Conservation (phyloP, 345 rosid genomes). For the Salix purpurea region DNA sequence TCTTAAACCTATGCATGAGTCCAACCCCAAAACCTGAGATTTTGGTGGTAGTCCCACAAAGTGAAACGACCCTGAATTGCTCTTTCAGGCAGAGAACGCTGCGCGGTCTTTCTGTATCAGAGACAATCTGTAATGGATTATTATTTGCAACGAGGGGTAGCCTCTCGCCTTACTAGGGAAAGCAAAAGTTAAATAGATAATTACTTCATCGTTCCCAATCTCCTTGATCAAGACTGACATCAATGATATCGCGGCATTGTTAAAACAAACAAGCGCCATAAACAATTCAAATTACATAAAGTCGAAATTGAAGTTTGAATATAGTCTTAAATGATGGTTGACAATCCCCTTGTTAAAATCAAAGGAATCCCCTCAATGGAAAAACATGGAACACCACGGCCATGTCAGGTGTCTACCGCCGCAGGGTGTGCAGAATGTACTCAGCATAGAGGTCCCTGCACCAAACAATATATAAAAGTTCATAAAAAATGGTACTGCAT, state of each 20-base stretch:
- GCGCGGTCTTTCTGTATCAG: background rate
- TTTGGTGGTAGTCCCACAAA: background rate
- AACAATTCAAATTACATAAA: background rate
- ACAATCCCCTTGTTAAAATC: conserved; percentile 14
- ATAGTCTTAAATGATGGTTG: background rate
- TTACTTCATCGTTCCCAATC: background rate
- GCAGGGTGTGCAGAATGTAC: conserved; percentile 53
- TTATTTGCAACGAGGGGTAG: background rate
- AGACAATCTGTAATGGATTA: background rate
- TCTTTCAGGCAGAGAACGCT: background rate
- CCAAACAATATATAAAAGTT: conserved; percentile 10
- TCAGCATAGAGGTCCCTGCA: conserved; percentile 88
- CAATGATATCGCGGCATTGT: background rate
- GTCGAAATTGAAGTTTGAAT: conserved; percentile 1
- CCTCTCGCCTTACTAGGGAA: background rate
- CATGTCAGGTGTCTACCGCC: conserved; percentile 41
- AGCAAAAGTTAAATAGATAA: background rate
- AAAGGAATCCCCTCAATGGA: background rate
- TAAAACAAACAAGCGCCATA: background rate
- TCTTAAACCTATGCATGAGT: background rate
- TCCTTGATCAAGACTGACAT: background rate
- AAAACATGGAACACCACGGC: background rate
- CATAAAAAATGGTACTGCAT: background rate
- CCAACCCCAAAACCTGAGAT: background rate
- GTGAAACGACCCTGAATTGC: background rate